These are phyloP conservation scores for Talaromyces wortmannii DNA, from an alignment of 495 filamentous ascomycete genomes.

Conservation along the genomic window DNA sequence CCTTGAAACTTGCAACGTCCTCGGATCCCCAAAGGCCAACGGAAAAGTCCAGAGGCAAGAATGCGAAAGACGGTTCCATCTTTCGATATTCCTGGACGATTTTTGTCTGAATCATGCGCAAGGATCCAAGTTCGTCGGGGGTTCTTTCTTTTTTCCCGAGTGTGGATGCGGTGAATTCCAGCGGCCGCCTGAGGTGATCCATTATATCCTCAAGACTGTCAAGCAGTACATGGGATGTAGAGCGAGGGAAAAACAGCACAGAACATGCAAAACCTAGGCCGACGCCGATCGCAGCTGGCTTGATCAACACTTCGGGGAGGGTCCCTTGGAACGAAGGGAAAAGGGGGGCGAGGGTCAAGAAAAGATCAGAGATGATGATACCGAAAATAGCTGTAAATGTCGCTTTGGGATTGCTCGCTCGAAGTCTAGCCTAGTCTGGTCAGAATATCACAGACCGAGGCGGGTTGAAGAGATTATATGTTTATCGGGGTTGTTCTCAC, in stretches of 20 bases:
- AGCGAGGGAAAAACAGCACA: constrained; percentile 33
- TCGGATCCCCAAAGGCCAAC: constrained; percentile 15
- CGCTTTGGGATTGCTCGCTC: constrained; percentile 32
- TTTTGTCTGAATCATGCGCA: constrained; percentile 7
- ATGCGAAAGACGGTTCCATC: constrained; percentile 15
- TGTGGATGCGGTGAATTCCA: constrained; percentile 16
- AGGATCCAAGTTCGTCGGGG: constrained; percentile 4
- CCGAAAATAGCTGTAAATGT: constrained; percentile 25
- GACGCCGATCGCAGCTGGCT: constrained; percentile 29
- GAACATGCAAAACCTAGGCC: constrained; percentile 28
- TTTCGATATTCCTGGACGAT: constrained; percentile 10
- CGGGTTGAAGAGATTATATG: too few species aligned
- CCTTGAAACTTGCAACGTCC: constrained; percentile 12
- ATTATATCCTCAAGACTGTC: constrained; percentile 25
- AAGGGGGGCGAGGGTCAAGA: constrained; percentile 23
- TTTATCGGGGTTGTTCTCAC: not conserved
- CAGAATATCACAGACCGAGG: too few species aligned
- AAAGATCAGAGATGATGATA: constrained; percentile 30
- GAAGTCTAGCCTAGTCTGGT: constrained; percentile 21
- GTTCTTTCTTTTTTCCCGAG: constrained; percentile 9
- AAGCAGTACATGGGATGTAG: constrained; percentile 28
- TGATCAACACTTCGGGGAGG: constrained; percentile 23
- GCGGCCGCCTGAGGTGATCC: constrained; percentile 18
- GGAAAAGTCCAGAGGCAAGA: constrained; percentile 20
- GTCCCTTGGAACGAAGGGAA: constrained; percentile 32